Evolutionary conservation across 2,329 filamentous ascomycete genomes (phyloP).

Genomic region (Penicillium nordicum): DNA sequence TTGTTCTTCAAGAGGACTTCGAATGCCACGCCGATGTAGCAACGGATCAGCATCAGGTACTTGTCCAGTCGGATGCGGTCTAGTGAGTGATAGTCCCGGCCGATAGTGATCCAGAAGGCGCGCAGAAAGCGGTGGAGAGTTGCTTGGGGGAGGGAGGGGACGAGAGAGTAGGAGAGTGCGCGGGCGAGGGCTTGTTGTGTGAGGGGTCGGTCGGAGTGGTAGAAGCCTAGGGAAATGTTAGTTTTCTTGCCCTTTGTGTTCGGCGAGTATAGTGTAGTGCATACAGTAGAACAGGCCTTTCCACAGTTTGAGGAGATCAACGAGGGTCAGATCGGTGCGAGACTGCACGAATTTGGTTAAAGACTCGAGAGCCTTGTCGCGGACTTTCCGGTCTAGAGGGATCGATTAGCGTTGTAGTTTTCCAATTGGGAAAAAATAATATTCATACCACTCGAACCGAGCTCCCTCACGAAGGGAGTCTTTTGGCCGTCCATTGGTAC

Average conservation of each 20-base stretch:
- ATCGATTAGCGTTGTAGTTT: slow-evolving; percentile 5
- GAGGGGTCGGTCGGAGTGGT: slow-evolving; percentile 88
- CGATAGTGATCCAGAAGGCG: slow-evolving; percentile 70
- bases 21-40: slow-evolving; percentile 72
- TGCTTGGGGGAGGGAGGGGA: slow-evolving; percentile 55
- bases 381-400: slow-evolving; percentile 66
- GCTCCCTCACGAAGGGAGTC: slow-evolving; percentile 73
- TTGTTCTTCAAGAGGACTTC: slow-evolving; percentile 36
- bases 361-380: slow-evolving; percentile 72
- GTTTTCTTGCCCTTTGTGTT: neutral
- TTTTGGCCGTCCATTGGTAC: slow-evolving; percentile 43
- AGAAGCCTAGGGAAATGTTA: slow-evolving; percentile 58
- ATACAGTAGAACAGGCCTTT: slow-evolving; percentile 85
- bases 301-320: slow-evolving; percentile 85
- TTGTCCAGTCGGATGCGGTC: slow-evolving; percentile 85
- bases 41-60: slow-evolving; percentile 78
- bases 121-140: slow-evolving; percentile 50
- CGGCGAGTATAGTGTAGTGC: slow-evolving; percentile 13
- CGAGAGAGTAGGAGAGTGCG: slow-evolving; percentile 67
- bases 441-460: slow-evolving; percentile 73
- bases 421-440: neutral
- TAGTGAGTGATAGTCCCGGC: slow-evolving; percentile 65
- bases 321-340: slow-evolving; percentile 57
- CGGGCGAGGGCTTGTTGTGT: slow-evolving; percentile 79
- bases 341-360: slow-evolving; percentile 73